These are phyloP conservation scores for Neonectria faginata DNA, from an alignment of 2,329 filamentous ascomycete species.

Conservation along the genomic window DNA sequence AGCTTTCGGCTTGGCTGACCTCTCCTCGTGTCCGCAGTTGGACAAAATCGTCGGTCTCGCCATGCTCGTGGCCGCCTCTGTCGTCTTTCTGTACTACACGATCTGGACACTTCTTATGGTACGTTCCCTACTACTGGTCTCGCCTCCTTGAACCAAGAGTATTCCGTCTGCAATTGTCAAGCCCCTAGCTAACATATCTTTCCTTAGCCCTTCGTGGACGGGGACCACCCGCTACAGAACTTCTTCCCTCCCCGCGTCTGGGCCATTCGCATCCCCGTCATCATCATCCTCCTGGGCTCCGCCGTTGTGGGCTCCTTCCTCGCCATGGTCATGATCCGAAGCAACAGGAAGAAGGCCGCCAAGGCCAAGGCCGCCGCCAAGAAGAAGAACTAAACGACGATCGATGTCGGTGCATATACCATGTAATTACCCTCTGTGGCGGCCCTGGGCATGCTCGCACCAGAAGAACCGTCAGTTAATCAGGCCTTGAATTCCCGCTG, in stretches of 20 bases:
- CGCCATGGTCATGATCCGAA: slow-evolving; percentile 97
- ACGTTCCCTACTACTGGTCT: slow-evolving; percentile 46
- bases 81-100: slow-evolving; percentile 87
- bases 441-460: slow-evolving; percentile 27
- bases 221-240: slow-evolving; percentile 90
- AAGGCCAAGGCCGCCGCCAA: slow-evolving; percentile 87
- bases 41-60: slow-evolving; percentile 82
- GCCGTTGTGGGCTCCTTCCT: slow-evolving; percentile 97
- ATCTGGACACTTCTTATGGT: slow-evolving; percentile 99
- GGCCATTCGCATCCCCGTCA: slow-evolving; percentile 98
- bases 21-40: slow-evolving; percentile 68
- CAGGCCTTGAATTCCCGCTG: slow-evolving; percentile 25
- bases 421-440: slow-evolving; percentile 38
- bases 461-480: slow-evolving; percentile 34
- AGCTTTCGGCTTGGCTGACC: slow-evolving; percentile 29
- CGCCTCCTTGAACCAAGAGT: slow-evolving; percentile 13
- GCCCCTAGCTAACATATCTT: slow-evolving; percentile 31
- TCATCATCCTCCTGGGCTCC: slow-evolving; percentile 90
- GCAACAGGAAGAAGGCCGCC: slow-evolving; percentile 96
- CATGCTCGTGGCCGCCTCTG: slow-evolving; percentile 74
- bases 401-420: slow-evolving; percentile 32
- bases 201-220: slow-evolving; percentile 91
- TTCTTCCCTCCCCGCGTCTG: slow-evolving; percentile 97
- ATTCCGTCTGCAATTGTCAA: slow-evolving; percentile 11
- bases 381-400: slow-evolving; percentile 79